A percentile compares a stretch with the other conserved stretches of the same genome.
phyloP scores from a whole-genome alignment of 2,329 filamentous ascomycete genomes.

The Diaporthe vaccinii region DNA sequence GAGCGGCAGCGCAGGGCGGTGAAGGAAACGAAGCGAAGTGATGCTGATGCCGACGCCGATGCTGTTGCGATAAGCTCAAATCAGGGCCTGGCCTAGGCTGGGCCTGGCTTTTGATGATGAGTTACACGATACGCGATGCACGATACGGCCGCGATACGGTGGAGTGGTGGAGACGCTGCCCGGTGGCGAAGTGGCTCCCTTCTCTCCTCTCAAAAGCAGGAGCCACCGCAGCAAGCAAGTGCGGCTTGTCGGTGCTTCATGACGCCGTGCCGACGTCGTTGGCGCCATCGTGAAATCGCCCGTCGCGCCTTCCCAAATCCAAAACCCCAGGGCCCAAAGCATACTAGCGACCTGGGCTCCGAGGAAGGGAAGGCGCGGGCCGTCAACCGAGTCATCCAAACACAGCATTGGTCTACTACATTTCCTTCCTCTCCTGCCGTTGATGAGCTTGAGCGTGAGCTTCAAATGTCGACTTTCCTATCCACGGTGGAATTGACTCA shows the following conservation, averaged over 20 bases:
- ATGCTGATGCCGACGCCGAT: conserved; percentile 13
- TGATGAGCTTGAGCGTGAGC: neutral
- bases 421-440: neutral
- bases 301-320: neutral
- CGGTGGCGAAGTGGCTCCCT: conserved; percentile 1
- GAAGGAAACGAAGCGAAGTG: neutral
- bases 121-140: conserved; percentile 2
- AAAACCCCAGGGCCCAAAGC: neutral
- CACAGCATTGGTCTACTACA: neutral
- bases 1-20: conserved; percentile 6
- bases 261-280: conserved; percentile 20
- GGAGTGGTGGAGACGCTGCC: neutral
- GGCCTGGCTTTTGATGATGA: conserved; percentile 16
- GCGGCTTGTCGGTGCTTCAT: conserved; percentile 19
- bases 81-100: conserved; percentile 1
- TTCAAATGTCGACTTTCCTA: neutral
- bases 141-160: conserved; percentile 2
- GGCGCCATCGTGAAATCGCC: conserved; percentile 28
- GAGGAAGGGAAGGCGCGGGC: neutral
- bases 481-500: neutral
- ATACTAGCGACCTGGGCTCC: neutral
- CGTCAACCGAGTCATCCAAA: neutral
- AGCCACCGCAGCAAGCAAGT: conserved; percentile 1
- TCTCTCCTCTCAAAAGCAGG: neutral
- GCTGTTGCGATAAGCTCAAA: conserved; percentile 24